Base-by-base conservation (phyloP, 75 land plant genomes). In the Adiantum capillusveneris region DNA sequence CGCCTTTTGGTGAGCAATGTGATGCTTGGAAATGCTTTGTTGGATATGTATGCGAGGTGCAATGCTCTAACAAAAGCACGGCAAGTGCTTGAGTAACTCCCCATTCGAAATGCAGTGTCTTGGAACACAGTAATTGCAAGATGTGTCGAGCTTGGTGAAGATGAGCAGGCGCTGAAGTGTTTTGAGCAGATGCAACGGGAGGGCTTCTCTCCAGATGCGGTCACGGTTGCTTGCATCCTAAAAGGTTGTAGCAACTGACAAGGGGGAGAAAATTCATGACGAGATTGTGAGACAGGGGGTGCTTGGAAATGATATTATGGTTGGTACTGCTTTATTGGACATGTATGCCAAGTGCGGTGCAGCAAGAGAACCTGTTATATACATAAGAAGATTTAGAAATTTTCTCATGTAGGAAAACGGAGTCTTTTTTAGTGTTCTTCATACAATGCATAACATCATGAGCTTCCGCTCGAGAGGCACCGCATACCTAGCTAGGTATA, bases 141-240 rank as follows among this genome's bases (percentile, higher is more conserved):
- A 21, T 46, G 14, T 46, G 50, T 21, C 6, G 50, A 46, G 14
- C 6, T 6, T n/a, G 50, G 17, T 21, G 22, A 21, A 6, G 5
- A 3, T 21, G 12, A 46, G 22, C 22, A 46, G 22, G 50, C 50
- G 22, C 22, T n/a, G 13, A 21, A 46, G 17, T 46, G 50, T 21
- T 46, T 21, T 5, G 14, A 17, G 14, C 50, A 21, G 6, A 46
- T 46, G 50, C 6, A 14, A 46, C 18, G 3, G 6, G 50, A 46
- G 50, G 50, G 50, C 50, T 21, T 46, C 50, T 46, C 50, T n/a
- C 50, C 13, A n/a, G 50, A 46, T 46, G 50, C 50, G 17, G 14
- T 46, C 17, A 21, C 50, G 13, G 5, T 18, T 21, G 50, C 22
- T 21, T 46, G 12, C 17, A 21, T 46, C 50, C 50, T 46, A 21